Evolutionary conservation across 1,139 yeast species (phyloP), one percentile per base, ranked within the genome.

Genomic region (Chernovozyma aurita): DNA sequence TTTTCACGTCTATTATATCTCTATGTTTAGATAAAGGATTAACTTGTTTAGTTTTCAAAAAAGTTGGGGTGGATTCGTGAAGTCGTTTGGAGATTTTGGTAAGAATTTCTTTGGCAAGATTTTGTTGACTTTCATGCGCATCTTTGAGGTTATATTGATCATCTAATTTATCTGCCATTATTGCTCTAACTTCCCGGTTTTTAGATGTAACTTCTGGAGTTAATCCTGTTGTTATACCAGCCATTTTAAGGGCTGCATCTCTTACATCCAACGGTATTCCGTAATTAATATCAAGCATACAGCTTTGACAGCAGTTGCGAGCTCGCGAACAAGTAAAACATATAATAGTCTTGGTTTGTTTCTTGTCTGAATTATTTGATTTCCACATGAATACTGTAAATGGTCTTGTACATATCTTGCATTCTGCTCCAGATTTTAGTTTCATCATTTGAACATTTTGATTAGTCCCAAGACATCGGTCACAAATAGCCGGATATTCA

Each of bases 271-370:
- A 57, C 0, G 96, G 90, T 18, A 92, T 75, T 4, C 88, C 85
- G 62, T 80, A 85, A 18, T 81, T 76, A 34, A 87, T 65, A 60
- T 92, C 97, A 30, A 85, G 60, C 77, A 87, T 74, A 55, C 98
- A 92, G 17, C 80, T 63, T 55, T 92, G 97, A 52, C 98, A 92
- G 46, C 95, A 84, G 59, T 85, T 83, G 44, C 82, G 73, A 33
- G 82, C 76, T 30, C 78, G 65, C 1, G 97, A 81, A 60, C 98
- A 92, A 0, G 90, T 79, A 28, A 64, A 55, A 57, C 98, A 88
- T 17, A 87, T 75, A 4, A 73, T 59, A 4, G 85, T 79, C 47
- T 71, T 75, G 41, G 68, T 68, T 35, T 69, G 52, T 39, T 66
- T 62, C 30, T 32, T 36, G 31, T 44, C 31, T 28, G 66, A 61